Evolutionary conservation across 768 basidiomycete species (phyloP).

Genomic region (Phanerodontia chrysosporium): DNA sequence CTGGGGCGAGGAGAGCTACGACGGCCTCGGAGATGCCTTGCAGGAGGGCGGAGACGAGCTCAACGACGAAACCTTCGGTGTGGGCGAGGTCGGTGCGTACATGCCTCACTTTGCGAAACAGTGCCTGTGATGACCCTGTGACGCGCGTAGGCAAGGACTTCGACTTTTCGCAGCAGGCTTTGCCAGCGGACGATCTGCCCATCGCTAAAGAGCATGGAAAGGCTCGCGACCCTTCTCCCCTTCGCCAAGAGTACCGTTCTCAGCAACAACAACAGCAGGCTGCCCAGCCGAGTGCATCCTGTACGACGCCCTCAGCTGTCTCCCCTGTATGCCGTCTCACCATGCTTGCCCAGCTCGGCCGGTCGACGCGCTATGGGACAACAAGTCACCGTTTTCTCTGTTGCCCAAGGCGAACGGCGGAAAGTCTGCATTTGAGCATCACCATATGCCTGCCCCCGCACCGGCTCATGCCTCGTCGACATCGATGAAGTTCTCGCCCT

Average conservation of each 20-base stretch:
- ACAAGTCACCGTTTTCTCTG: slow-evolving; percentile 72
- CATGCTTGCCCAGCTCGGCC: slow-evolving; percentile 38
- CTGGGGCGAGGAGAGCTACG: slow-evolving; percentile 89
- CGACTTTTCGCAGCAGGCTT: slow-evolving; percentile 62
- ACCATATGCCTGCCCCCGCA: slow-evolving; percentile 17
- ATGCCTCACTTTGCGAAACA: background rate
- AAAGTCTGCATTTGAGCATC: slow-evolving; percentile 34
- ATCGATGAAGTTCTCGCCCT: slow-evolving; percentile 19
- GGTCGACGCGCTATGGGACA: slow-evolving; percentile 77
- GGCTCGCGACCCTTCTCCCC: background rate
- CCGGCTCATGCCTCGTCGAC: slow-evolving; percentile 21
- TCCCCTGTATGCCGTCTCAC: slow-evolving; percentile 24
- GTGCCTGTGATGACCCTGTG: background rate
- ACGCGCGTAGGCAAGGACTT: slow-evolving; percentile 75
- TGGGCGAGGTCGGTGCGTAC: slow-evolving; percentile 62
- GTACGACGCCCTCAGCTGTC: slow-evolving; percentile 25
- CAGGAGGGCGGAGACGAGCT: slow-evolving; percentile 89
- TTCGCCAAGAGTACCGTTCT: slow-evolving; percentile 10
- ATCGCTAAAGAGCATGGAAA: slow-evolving; percentile 8
- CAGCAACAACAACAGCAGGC: slow-evolving; percentile 11
- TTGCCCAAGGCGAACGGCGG: slow-evolving; percentile 53
- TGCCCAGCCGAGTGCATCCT: slow-evolving; percentile 14
- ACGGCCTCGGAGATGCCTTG: slow-evolving; percentile 83
- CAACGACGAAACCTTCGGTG: slow-evolving; percentile 97
- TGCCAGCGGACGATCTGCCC: slow-evolving; percentile 27